phyloP scores from a whole-genome alignment of 495 filamentous ascomycete genomes.

The Annulohypoxylon moriforme region DNA sequence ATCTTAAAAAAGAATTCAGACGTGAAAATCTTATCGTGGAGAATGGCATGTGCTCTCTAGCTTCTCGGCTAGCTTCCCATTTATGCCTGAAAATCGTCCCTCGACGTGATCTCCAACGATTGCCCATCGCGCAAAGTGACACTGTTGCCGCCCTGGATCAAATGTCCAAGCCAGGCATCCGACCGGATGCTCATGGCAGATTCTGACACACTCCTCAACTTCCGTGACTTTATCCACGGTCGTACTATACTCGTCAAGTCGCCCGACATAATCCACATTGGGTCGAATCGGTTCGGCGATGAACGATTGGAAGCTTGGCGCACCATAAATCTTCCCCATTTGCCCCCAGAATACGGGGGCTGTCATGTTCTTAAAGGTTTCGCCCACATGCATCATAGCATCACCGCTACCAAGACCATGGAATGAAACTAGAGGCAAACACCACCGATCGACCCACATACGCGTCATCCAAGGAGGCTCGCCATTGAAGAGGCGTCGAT shows the following conservation, averaged over 20 bases:
- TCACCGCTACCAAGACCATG: conserved; percentile 51
- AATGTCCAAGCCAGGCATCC: conserved; percentile 60
- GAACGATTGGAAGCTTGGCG: conserved; percentile 47
- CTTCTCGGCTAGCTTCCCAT: conserved; percentile 43
- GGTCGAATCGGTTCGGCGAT: conserved; percentile 42
- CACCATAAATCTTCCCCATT: conserved; percentile 53
- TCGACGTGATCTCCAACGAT: conserved; percentile 53
- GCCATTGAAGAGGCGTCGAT: conserved; percentile 59
- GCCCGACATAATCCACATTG: conserved; percentile 56
- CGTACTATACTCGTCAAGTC: conserved; percentile 47
- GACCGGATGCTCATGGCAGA: conserved; percentile 43
- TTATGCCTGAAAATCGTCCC: conserved; percentile 50
- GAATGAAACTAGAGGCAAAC: conserved; percentile 55
- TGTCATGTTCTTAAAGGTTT: conserved; percentile 48
- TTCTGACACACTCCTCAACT: conserved; percentile 47
- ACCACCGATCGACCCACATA: conserved; percentile 56
- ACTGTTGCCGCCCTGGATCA: conserved; percentile 45
- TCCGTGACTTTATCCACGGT: conserved; percentile 47
- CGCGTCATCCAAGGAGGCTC: conserved; percentile 56
- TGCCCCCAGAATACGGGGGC: conserved; percentile 55
- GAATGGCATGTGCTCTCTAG: conserved; percentile 41
- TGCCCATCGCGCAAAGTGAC: conserved; percentile 57
- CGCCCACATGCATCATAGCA: conserved; percentile 52
- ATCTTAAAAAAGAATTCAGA: conserved; percentile 7
- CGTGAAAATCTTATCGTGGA: not conserved